Percentiles rank a stretch among this genome's conserved stretches.
Evolutionary conservation across 805 yeast genomes (phyloP).

Genomic region (Kuraishia molischiana): DNA sequence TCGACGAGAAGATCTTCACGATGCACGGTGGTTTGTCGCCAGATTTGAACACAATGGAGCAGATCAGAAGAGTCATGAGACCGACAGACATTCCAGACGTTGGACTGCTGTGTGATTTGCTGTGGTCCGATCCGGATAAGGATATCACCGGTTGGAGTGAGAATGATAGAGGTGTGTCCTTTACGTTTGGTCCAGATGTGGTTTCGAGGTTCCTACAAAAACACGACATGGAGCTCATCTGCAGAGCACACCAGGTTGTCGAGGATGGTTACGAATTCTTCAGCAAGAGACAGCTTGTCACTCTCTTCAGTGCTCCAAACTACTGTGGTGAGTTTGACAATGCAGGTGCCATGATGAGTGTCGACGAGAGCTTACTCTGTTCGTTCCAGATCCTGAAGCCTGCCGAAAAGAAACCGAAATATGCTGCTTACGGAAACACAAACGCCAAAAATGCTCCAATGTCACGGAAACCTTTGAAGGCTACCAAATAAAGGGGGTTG

Average conservation of each 20-base stretch:
- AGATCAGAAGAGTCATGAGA: slow-evolving; percentile 97
- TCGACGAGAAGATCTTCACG: slow-evolving; percentile 95
- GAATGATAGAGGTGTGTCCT: slow-evolving; percentile 97
- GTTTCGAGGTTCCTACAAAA: slow-evolving; percentile 93
- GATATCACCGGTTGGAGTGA: slow-evolving; percentile 99
- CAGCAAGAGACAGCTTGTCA: slow-evolving; percentile 90
- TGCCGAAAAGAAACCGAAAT: slow-evolving; percentile 89
- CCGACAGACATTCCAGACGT: slow-evolving; percentile 99
- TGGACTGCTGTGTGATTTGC: slow-evolving; percentile 88
- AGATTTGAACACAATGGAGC: slow-evolving; percentile 96
- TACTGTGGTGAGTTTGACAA: slow-evolving; percentile 98
- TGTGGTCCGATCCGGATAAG: slow-evolving; percentile 98
- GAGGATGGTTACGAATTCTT: slow-evolving; percentile 99
- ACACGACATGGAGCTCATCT: slow-evolving; percentile 95
- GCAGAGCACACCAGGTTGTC: slow-evolving; percentile 98
- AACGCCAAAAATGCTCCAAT: not conserved
- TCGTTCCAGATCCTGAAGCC: slow-evolving; percentile 96
- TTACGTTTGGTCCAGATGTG: slow-evolving; percentile 99
- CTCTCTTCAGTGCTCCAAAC: slow-evolving; percentile 94
- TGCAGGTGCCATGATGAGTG: slow-evolving; percentile 99
- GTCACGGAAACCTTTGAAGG: slow-evolving; percentile 1
- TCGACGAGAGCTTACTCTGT: slow-evolving; percentile 91
- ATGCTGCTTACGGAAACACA: slow-evolving; percentile 12
- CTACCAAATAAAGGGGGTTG: slow-evolving; percentile 1
- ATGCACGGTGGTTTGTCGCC: slow-evolving; percentile 99